Percentiles rank a stretch among this genome's conserved stretches.
Evolutionary conservation across 345 rosid species (phyloP).

Genomic region (Acer yangbiense): DNA sequence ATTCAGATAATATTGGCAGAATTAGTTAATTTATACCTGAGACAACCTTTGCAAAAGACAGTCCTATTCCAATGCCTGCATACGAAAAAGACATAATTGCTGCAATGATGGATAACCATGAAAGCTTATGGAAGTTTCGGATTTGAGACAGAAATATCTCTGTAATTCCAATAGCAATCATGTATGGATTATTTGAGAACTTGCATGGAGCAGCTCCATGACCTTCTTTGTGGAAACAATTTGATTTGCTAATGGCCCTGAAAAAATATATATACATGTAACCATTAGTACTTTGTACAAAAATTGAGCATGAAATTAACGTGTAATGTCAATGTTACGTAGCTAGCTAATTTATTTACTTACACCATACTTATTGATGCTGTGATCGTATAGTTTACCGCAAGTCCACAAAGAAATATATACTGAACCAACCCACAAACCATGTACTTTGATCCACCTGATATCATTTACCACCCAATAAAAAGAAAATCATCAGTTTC

Average conservation of each 20-base stretch:
- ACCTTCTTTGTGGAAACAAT: slow-evolving; percentile 59
- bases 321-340: too few relatives aligned
- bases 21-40: slow-evolving; percentile 19
- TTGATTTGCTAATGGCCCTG: slow-evolving; percentile 58
- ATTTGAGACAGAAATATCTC: slow-evolving; percentile 53
- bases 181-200: slow-evolving; percentile 50
- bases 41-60: slow-evolving; percentile 41
- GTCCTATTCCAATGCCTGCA: slow-evolving; percentile 51
- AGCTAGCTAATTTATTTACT: too few relatives aligned
- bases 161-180: slow-evolving; percentile 53
- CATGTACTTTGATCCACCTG: too few relatives aligned
- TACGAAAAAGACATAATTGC: slow-evolving; percentile 58
- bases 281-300: too few relatives aligned
- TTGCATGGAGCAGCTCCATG: slow-evolving; percentile 48
- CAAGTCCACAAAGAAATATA: too few relatives aligned
- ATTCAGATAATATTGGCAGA: not conserved
- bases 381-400: too few relatives aligned
- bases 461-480: too few relatives aligned
- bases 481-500: too few relatives aligned
- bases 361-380: too few relatives aligned
- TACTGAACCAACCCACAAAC: too few relatives aligned
- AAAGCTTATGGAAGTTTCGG: slow-evolving; percentile 49
- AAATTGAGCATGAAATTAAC: too few relatives aligned
- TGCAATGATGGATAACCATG: slow-evolving; percentile 54
- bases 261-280: too few relatives aligned